Evolutionary conservation across 495 filamentous ascomycete species (phyloP), one percentile per base, ranked within the genome.

Genomic region (Aspergillus olivimuriae): DNA sequence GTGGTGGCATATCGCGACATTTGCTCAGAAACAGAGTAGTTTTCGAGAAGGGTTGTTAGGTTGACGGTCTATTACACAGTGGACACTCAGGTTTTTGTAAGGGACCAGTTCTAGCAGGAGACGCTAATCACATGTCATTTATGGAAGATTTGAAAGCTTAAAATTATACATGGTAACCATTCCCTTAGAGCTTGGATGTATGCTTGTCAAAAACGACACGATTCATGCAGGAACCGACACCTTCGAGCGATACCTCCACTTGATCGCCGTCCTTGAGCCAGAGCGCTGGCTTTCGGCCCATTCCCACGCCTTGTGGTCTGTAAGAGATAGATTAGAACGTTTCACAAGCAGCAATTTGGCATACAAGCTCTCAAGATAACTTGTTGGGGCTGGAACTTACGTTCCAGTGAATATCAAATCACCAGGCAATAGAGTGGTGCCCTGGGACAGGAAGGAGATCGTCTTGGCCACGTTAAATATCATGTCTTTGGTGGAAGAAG

Each of bases 351-450:
- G n/a, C n/a, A n/a, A n/a, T n/a, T n/a, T n/a, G n/a, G n/a, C n/a
- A n/a, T n/a, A n/a, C n/a, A n/a, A n/a, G n/a, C n/a, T n/a, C n/a
- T 33, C 16, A 39, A 39, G 34, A 36, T 41, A 15, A 23, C 11
- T 22, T 23, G 3, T 10, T 17, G n/a, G 8, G n/a, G n/a, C n/a
- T n/a, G n/a, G n/a, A n/a, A 33, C 81, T 77, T 61, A 83, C 73
- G 87, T 94, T 62, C 87, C 87, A 30, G 87, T 91, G 50, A 89
- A 90, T 39, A 94, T 88, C 39, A 91, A 28, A 64, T 91, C 87
- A 2, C 88, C 88, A 7, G 84, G 86, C 36, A 86, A 54, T 19
- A 92, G 60, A 11, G 87, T 91, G 12, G 83, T 86, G 22, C 87
- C 86, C 56, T 80, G 83, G 43, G 80, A 86, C 32, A 94, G 58